These are phyloP conservation scores for Torulaspora maleeae DNA, from an alignment of 805 yeast genomes.

Conservation along the genomic window DNA sequence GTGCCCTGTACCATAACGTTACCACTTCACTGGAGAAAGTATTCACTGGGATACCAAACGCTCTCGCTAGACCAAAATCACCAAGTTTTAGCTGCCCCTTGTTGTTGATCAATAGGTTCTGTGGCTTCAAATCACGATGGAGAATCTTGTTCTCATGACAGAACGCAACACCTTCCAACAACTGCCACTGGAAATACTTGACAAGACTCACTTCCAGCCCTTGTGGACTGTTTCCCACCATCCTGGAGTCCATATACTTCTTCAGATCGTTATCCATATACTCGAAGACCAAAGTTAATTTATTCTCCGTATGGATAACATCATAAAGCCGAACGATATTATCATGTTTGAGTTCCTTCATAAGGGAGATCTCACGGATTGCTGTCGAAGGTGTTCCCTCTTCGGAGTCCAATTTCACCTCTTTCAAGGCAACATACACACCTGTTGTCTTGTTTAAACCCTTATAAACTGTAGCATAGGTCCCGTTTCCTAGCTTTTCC, in stretches of 20 bases:
- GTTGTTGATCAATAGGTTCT: conserved; percentile 87
- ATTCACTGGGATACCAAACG: conserved; percentile 94
- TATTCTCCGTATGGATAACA: conserved; percentile 94
- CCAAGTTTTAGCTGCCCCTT: conserved; percentile 90
- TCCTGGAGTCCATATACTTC: conserved; percentile 83
- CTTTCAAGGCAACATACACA: conserved; percentile 92
- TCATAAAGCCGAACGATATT: conserved; percentile 88
- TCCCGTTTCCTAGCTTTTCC: conserved; percentile 50
- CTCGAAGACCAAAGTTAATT: conserved; percentile 88
- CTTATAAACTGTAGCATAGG: conserved; percentile 96
- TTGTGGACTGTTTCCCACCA: conserved; percentile 29
- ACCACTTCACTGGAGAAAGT: conserved; percentile 98
- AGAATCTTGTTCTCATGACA: conserved; percentile 93
- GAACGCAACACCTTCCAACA: conserved; percentile 84
- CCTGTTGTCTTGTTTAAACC: conserved; percentile 90
- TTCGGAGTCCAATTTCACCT: conserved; percentile 91
- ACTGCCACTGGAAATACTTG: conserved; percentile 86
- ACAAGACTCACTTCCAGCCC: conserved; percentile 52
- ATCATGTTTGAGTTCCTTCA: conserved; percentile 90
- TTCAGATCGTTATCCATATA: conserved; percentile 90
- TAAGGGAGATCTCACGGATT: conserved; percentile 87
- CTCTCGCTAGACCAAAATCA: conserved; percentile 94
- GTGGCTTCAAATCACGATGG: conserved; percentile 96
- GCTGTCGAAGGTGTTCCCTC: conserved; percentile 99
- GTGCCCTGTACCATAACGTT: conserved; percentile 95